phyloP scores from a whole-genome alignment of 257 asterid genomes.

The Ehretia macrophylla region DNA sequence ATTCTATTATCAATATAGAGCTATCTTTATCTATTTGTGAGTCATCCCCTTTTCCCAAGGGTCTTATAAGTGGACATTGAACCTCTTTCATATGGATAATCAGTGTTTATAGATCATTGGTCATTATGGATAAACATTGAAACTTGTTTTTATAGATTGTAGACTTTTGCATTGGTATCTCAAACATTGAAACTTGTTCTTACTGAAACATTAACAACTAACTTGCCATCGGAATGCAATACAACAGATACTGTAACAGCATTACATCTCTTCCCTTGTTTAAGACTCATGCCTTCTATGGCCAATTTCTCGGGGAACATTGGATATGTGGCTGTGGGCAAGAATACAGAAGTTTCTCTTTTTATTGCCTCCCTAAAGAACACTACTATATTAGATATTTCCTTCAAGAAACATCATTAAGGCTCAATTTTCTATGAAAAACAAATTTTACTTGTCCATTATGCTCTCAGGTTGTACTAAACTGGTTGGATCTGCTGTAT shows the following conservation, averaged over 20 bases:
- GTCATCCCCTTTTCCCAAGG: no score
- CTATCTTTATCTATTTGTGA: no score
- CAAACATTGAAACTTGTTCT: no score
- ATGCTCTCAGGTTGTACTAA: no score
- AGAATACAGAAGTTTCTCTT: conserved; percentile 92
- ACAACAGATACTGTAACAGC: conserved; percentile 79
- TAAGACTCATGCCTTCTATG: conserved; percentile 94
- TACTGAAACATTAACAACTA: conserved; percentile 26
- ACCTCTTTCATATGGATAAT: no score
- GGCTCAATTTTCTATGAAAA: conserved; percentile 12
- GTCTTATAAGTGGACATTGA: no score
- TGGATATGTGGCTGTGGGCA: conserved; percentile 90
- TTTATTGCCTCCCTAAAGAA: conserved; percentile 78
- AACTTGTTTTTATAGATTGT: no score
- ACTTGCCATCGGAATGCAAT: conserved; percentile 99
- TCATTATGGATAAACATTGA: no score
- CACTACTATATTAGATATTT: conserved; percentile 29
- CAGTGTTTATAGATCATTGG: no score
- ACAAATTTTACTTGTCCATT: conserved; percentile 66
- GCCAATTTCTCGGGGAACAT: conserved; percentile 94
- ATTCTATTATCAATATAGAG: no score
- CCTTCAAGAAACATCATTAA: conserved; percentile 18
- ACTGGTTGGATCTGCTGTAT: no score
- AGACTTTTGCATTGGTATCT: no score
- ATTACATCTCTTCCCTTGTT: conserved; percentile 77